These are phyloP conservation scores for Trichoderma sp. DNA, from an alignment of 2,329 filamentous ascomycete species.

Conservation along the genomic window DNA sequence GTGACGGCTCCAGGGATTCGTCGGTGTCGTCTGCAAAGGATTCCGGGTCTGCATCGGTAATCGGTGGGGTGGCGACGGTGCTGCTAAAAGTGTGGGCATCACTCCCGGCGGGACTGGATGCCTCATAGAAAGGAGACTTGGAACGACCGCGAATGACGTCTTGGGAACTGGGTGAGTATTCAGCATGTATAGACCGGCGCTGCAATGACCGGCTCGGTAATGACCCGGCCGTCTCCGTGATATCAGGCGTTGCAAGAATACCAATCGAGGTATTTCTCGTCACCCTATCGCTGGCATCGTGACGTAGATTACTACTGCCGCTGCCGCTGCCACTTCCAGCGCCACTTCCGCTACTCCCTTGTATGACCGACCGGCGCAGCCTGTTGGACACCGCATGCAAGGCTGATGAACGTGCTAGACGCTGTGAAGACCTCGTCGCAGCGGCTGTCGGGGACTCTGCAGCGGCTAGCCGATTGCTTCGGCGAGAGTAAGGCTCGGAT, in stretches of 20 bases:
- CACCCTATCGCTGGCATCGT: constrained; percentile 32
- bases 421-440: constrained; percentile 31
- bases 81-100: constrained; percentile 61
- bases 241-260: constrained; percentile 60
- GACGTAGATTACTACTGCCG: constrained; percentile 27
- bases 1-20: constrained; percentile 50
- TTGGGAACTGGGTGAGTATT: constrained; percentile 47
- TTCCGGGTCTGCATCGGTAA: constrained; percentile 71
- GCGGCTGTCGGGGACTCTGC: constrained; percentile 36
- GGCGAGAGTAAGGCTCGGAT: constrained; percentile 38
- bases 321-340: constrained; percentile 17
- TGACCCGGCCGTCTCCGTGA: constrained; percentile 47
- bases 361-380: constrained; percentile 39
- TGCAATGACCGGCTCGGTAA: constrained; percentile 41
- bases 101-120: constrained; percentile 55
- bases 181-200: constrained; percentile 45
- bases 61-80: constrained; percentile 72
- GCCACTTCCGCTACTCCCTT: constrained; percentile 28
- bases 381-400: constrained; percentile 40
- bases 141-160: constrained; percentile 46
- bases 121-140: constrained; percentile 45
- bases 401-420: constrained; percentile 34
- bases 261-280: constrained; percentile 32
- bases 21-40: constrained; percentile 57
- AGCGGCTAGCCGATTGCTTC: constrained; percentile 35